Conservation (phyloP, 2,329 filamentous ascomycete species). For the Nigrospora sphaerica region DNA sequence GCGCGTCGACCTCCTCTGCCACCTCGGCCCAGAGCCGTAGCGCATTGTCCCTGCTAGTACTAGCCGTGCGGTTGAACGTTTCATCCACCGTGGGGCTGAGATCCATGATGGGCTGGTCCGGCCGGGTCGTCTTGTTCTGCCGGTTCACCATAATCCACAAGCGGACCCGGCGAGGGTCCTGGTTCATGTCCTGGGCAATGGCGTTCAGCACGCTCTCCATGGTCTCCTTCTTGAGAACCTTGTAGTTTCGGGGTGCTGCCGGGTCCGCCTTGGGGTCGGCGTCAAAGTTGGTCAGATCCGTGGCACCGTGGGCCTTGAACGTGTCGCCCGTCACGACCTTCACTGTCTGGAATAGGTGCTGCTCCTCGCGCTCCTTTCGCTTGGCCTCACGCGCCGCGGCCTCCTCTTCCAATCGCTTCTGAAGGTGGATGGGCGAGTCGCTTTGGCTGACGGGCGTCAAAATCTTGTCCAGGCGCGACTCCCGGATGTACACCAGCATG, state of each 20-base stretch:
- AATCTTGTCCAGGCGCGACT: conserved; percentile 76
- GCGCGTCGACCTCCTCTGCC: conserved; percentile 55
- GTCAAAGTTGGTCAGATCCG: conserved; percentile 72
- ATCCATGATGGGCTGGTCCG: conserved; percentile 80
- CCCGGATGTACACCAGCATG: conserved; percentile 96
- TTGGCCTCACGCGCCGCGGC: conserved; percentile 66
- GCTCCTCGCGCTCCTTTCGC: conserved; percentile 85
- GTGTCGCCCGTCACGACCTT: conserved; percentile 76
- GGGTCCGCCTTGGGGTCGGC: conserved; percentile 46
- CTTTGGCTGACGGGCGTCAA: conserved; percentile 68
- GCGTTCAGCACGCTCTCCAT: conserved; percentile 66
- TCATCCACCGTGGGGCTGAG: conserved; percentile 73
- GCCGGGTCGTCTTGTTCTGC: conserved; percentile 92
- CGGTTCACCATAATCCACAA: conserved; percentile 98
- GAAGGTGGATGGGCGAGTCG: conserved; percentile 73
- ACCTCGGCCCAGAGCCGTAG: conserved; percentile 86
- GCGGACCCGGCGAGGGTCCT: conserved; percentile 64
- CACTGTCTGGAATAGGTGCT: conserved; percentile 83
- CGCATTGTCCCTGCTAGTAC: conserved; percentile 56
- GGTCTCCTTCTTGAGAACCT: conserved; percentile 66
- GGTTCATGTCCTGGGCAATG: conserved; percentile 62
- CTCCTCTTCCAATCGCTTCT: conserved; percentile 75
- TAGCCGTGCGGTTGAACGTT: conserved; percentile 40
- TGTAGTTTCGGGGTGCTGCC: conserved; percentile 65
- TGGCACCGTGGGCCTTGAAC: conserved; percentile 74